phyloP scores from a whole-genome alignment of 2,329 filamentous ascomycete species.

The Chaetomiaceae sp. region DNA sequence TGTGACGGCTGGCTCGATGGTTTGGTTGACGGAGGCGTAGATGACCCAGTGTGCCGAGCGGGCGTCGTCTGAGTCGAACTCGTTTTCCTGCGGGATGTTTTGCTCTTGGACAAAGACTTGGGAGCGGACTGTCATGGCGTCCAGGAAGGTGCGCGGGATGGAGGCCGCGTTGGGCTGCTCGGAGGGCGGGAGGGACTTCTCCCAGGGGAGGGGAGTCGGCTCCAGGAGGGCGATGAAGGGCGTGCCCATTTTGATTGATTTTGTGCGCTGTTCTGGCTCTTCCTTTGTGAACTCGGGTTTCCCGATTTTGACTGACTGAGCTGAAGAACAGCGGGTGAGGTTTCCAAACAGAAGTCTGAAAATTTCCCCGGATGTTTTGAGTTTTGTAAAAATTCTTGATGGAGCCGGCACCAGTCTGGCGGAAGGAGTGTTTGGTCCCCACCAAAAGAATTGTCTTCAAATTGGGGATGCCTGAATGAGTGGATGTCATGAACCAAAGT shows the following conservation, averaged over 20 bases:
- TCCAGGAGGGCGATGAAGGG: conserved; percentile 46
- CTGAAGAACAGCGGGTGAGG: too few relatives aligned
- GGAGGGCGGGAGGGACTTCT: conserved; percentile 36
- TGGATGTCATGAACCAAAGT: too few relatives aligned
- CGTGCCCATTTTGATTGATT: conserved; percentile 29
- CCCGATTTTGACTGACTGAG: too few relatives aligned
- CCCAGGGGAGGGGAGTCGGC: conserved; percentile 48
- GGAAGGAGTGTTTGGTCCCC: too few relatives aligned
- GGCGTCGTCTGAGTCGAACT: conserved; percentile 76
- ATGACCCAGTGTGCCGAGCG: conserved; percentile 73
- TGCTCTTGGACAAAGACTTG: conserved; percentile 60
- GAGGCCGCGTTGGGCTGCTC: conserved; percentile 37
- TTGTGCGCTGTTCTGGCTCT: background rate
- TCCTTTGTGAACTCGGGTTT: too few relatives aligned
- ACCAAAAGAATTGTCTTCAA: too few relatives aligned
- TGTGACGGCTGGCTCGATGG: conserved; percentile 37
- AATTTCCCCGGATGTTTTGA: too few relatives aligned
- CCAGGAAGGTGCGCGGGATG: conserved; percentile 54
- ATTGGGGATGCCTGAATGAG: too few relatives aligned
- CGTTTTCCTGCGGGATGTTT: conserved; percentile 56
- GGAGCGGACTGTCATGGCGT: conserved; percentile 60
- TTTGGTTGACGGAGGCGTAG: conserved; percentile 62
- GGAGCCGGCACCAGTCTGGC: too few relatives aligned
- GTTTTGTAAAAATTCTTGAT: too few relatives aligned
- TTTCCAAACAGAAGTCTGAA: too few relatives aligned